Evolutionary conservation across 2,329 filamentous ascomycete species (phyloP), one percentile per base, ranked within the genome.

Genomic region (Xylaria digitata): DNA sequence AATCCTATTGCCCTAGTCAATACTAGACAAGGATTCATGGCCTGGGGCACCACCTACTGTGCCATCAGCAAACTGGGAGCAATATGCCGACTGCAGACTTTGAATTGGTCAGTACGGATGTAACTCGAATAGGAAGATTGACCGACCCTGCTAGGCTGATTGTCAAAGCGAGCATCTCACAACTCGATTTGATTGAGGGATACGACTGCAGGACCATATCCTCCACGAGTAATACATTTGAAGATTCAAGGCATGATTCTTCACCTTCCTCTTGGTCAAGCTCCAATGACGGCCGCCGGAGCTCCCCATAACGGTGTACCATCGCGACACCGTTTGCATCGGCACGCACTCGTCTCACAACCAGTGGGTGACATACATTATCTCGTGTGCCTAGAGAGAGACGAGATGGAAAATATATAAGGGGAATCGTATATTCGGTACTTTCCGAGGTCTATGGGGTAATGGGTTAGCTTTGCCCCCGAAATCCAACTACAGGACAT

Each of bases 51-150:
- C 23, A 17, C 50, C 3, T 11, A 54, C 50, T 21, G 50, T 50
- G 7, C 48, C 57, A 43, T 52, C 37, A 9, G 57, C 34, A 21
- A 43, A 52, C 7, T 52, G 46, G n/a, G 57, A 60, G n/a, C 57
- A 52, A 43, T 52, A 60, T 19, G 48, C 57, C 17, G 57, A 60
- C 37, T 54, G 32, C 17, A 52, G 46, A 34, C 34, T 60, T 52
- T 23, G n/a, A n/a, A 43, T 17, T 43, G 8, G 15, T 52, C 11
- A 60, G 32, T 52, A 60, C 6, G 11, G 11, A 2, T 6, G 6
- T 19, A 40, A 6, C 5, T 15, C 1, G 30, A 37, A 40, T 40
- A 9, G 3, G 19, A 17, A 11, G n/a, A 37, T 23, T 6, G 6
- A 54, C 50, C 37, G 9, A 53, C 50, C 50, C 50, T 37, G 50